Evolutionary conservation across 495 filamentous ascomycete species (phyloP).

Genomic region (Penicillium manginii): DNA sequence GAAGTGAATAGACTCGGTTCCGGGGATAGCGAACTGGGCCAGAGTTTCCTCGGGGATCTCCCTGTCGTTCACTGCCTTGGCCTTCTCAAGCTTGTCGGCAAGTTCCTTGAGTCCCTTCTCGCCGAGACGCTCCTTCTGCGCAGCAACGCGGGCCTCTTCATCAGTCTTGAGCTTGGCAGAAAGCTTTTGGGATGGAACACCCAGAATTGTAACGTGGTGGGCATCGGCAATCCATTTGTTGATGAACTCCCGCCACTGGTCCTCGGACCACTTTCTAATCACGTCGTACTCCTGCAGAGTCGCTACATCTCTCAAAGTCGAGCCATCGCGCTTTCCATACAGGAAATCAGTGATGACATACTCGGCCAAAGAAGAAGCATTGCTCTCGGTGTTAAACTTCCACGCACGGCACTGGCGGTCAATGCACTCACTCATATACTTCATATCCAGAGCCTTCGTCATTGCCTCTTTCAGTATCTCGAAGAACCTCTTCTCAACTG

Average conservation of each 20-base stretch:
- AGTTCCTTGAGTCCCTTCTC: slow-evolving; percentile 70
- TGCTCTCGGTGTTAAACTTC: slow-evolving; percentile 78
- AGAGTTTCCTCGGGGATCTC: slow-evolving; percentile 76
- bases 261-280: slow-evolving; percentile 78
- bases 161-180: slow-evolving; percentile 73
- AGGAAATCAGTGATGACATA: slow-evolving; percentile 89
- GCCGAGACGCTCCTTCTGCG: slow-evolving; percentile 64
- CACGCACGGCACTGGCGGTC: slow-evolving; percentile 74
- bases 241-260: slow-evolving; percentile 80
- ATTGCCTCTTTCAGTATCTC: slow-evolving; percentile 80
- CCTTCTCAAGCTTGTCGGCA: slow-evolving; percentile 73
- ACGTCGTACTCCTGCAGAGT: slow-evolving; percentile 73
- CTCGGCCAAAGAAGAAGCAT: slow-evolving; percentile 72
- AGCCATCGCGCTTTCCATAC: slow-evolving; percentile 84
- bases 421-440: slow-evolving; percentile 84
- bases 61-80: slow-evolving; percentile 81
- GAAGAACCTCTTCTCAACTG: slow-evolving; percentile 85
- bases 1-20: slow-evolving; percentile 88
- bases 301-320: slow-evolving; percentile 70
- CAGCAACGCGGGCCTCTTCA: slow-evolving; percentile 60
- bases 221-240: slow-evolving; percentile 85
- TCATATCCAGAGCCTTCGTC: slow-evolving; percentile 80
- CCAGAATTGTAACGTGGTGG: slow-evolving; percentile 82
- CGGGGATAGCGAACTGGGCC: slow-evolving; percentile 79
- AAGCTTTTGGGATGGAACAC: slow-evolving; percentile 74